Base-by-base conservation (phyloP, 2,329 filamentous ascomycete genomes). In the Whalleya microplaca region DNA sequence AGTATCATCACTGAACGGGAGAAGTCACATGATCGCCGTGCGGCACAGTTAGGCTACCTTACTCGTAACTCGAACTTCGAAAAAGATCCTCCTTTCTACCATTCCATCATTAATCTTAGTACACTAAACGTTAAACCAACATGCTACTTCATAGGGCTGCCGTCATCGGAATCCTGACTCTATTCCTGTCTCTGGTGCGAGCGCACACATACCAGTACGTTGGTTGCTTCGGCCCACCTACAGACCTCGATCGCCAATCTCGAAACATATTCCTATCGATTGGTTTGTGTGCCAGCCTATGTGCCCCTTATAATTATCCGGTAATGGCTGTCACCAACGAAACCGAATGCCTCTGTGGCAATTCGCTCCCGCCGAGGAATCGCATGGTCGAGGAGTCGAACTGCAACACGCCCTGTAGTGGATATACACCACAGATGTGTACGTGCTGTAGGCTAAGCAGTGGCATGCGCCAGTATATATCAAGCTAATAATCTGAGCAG, bases 281-380 rank as follows among this genome's bases (percentile, higher is more conserved):
- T 14, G 64, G 62, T 14, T 12, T 27, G 2, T 65, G 64, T 18
- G 9, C 8, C 14, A 0, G 5, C 2, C 45, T 2, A 7, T 65
- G 63, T 41, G 2, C 1, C 3, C 3, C 2, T n/a, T 21, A 32
- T 8, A n/a, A 49, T 18, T 37, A 48, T 1, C 53, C 55, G 19
- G 53, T 62, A 8, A 16, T 56, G 1, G 63, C 47, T 8, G 21
- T 64, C 16, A 53, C 58, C 14, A 67, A 67, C 20, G 48, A 56
- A 8, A 63, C 59, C 12, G 43, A 51, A 16, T 67, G 65, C 46
- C 51, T 65, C 2, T 67, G 65, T 49, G 58, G 63, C 43, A 10
- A 32, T 19, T 7, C 20, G 8, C 16, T 55, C 5, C 64, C 63
- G 21, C 52, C 58, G 4, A 16, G 21, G 21, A 21, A 32, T 3